Evolutionary conservation across 352 stramenopile genomes (phyloP), one percentile per base, ranked within the genome.

Genomic region (Globisporangium spinosum): DNA sequence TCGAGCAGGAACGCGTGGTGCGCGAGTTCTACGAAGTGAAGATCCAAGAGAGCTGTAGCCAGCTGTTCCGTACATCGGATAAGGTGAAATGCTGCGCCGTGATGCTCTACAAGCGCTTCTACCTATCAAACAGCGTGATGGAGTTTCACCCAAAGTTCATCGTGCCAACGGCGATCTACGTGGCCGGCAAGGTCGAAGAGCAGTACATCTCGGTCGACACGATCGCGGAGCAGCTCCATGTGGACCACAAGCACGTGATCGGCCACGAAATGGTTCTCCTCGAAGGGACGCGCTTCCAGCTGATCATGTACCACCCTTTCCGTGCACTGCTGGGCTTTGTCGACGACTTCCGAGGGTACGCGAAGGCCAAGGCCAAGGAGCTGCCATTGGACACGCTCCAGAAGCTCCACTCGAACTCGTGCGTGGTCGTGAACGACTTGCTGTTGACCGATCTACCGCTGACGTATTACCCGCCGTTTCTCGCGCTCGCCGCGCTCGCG

Each of bases 231-330:
- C 83, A 94, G 67, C 77, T 95, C n/a, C 70, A 85, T 40, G 80
- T 94, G 54, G 86, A 95, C 70, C 86, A 93, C 68, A 91, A 92
- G 70, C 82, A 91, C 69, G 87, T 97, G 23, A 93, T 96, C 60
- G 85, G 80, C 3, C 84, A 95, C 54, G 89, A 97, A 70, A 97
- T 97, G 85, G 70, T 90, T 7, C 77, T 97, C 51, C 76, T 97
- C 3, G 87, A 94, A 59, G 89, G 89, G 4, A 85, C 94, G 58
- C 87, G 88, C 54, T 97, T 97, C 66, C 87, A 97, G 70, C 76
- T 97, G 3, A 92, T 95, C 68, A 93, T 95, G 83, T 95, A 95
- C 64, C 86, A 96, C 61, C 89, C 89, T 40, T 94, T 95, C 70
- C 89, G 89, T 49, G 67, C 88, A 13, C 69, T 95, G 13, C 57